phyloP scores from a whole-genome alignment of 208 protist species.

The Entamoeba dispar region DNA sequence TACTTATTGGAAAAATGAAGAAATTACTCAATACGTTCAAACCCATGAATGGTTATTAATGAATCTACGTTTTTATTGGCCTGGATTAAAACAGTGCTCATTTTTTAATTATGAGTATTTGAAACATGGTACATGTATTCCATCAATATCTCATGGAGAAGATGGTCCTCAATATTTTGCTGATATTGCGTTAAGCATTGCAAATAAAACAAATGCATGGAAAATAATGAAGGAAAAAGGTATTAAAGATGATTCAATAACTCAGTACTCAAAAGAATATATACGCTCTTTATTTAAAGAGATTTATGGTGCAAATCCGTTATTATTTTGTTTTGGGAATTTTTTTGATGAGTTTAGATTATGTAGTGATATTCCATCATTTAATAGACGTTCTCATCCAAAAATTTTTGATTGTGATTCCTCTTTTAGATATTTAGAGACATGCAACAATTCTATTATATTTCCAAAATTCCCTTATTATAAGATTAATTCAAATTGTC shows the following conservation, averaged over 20 bases:
- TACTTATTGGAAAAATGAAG: not conserved
- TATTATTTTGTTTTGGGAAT: not conserved
- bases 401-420: not conserved
- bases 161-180: not conserved
- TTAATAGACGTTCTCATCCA: not conserved
- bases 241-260: not conserved
- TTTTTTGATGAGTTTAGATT: not conserved
- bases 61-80: not conserved
- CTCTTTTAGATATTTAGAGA: not conserved
- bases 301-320: not conserved
- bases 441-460: not conserved
- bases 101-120: not conserved
- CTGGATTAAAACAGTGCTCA: not conserved
- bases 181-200: not conserved
- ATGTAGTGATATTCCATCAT: not conserved
- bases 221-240: not conserved
- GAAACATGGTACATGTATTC: not conserved
- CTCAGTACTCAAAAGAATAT: not conserved
- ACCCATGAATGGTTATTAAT: not conserved
- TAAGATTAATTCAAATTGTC: not conserved
- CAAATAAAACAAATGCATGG: not conserved
- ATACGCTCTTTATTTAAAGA: not conserved
- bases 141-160: not conserved
- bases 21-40: not conserved
- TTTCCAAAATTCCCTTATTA: not conserved